phyloP scores from a whole-genome alignment of 345 rosid species.

The Rhodamnia rubescens region DNA sequence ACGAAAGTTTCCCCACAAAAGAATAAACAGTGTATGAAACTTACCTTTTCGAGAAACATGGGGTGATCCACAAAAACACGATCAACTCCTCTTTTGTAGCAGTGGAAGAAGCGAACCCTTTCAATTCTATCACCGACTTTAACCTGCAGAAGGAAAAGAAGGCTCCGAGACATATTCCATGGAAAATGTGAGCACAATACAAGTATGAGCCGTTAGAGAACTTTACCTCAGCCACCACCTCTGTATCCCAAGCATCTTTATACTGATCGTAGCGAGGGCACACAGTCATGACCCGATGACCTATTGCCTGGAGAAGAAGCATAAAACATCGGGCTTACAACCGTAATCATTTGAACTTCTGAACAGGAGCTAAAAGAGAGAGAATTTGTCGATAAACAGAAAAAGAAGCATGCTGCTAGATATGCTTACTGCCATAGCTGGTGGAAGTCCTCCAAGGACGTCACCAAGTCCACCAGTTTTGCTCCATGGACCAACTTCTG shows the following conservation, averaged over 20 bases:
- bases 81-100: constrained; percentile 30
- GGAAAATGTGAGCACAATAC: neutral
- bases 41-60: constrained; percentile 60
- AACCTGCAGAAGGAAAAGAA: neutral
- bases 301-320: constrained; percentile 14
- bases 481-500: constrained; percentile 31
- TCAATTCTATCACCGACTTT: constrained; percentile 14
- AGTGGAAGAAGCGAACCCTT: constrained; percentile 25
- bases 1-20: neutral
- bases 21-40: neutral
- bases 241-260: constrained; percentile 31
- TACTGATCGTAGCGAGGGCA: constrained; percentile 34
- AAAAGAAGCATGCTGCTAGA: neutral
- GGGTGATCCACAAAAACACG: constrained; percentile 28
- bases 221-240: constrained; percentile 9
- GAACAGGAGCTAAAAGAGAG: neutral
- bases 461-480: constrained; percentile 38
- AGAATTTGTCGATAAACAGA: neutral
- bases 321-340: neutral
- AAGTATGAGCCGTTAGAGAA: neutral
- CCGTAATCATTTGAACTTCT: neutral
- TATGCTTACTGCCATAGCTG: constrained; percentile 25
- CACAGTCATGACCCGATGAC: constrained; percentile 29
- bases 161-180: neutral
- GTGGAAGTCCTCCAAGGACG: constrained; percentile 33